Base-by-base conservation (phyloP, 352 stramenopile genomes). In the Pythium dissimile region DNA sequence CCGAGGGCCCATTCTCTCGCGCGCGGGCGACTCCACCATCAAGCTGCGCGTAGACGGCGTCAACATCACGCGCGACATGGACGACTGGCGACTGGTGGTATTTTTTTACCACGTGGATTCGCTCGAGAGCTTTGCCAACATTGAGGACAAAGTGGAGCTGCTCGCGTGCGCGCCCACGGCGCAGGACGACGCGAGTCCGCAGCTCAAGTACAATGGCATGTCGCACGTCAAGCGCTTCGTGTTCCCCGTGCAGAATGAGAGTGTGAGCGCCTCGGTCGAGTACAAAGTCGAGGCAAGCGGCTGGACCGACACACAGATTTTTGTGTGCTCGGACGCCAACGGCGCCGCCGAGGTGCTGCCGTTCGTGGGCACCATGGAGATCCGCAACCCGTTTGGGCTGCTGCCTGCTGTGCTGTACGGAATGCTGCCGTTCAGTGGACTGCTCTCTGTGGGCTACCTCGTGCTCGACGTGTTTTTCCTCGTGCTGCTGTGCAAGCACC, bases 51-150 rank as follows among this genome's bases (percentile, higher is more conserved):
- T 94, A n/a, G 64, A 59, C 12, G 80, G 82, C 37, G 72, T 83
- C 42, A 88, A 94, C 47, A 63, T 92, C n/a, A 88, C 82, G 41
- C 34, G 62, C 16, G 69, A 71, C 30, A 87, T 92, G 80, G 57
- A 80, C 48, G 71, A 73, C 46, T 89, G 75, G 79, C 75, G 80
- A 15, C 66, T 94, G 27, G 81, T 92, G 18, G 75, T 92, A 43
- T 89, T 92, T 55, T 78, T 89, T 43, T 94, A 92, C 69, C 84
- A 94, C 64, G 83, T 88, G 23, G 75, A 89, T 53, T 82, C 60
- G 44, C 84, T 86, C 62, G 67, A 85, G 31, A 59, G 73, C 26
- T 87, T 94, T 55, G 64, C 67, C 59, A 51, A 62, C 1, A 76
- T 92, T 23, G 71, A 81, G 13, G 71, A 81, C 58, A 86, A 90